Evolutionary conservation across 179 eudicot genomes (phyloP), one percentile per base, ranked within the genome.

Genomic region (Gypsophila paniculata): DNA sequence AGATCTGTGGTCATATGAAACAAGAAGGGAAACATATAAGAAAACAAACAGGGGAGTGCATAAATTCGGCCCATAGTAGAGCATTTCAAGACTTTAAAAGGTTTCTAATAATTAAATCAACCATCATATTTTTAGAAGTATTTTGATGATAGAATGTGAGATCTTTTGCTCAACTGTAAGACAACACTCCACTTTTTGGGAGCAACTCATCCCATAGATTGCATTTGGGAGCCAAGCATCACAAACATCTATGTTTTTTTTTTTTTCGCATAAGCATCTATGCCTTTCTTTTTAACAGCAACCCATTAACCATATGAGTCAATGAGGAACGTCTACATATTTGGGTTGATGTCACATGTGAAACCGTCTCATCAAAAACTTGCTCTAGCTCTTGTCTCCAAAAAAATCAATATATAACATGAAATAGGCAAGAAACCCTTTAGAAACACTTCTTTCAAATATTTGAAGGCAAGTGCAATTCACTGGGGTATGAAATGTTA

Each of bases 1-100:
- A 93, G 77, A 85, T 91, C 98, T 93, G 88, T 70, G 73, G 63
- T 61, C 75, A 69, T 13, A 39, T 61, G 46, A n/a, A 62, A 36
- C 25, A 62, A 62, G 46, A 62, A 36, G n/a, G 17, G 46, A 7
- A 62, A 38, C 48, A 58, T 5, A 6, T 25, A 15, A 60, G 29
- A 34, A 61, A 29, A 17, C n/a, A 29, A 58, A 23, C 15, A 25
- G 44, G 22, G 38, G 36, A 26, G 36, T 34, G 46, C 46, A 7
- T 5, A 8, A 15, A 15, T 62, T 62, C 9, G 23, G 25, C 48
- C 67, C 48, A 8, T n/a, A 62, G 48, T 62, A 36, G 44, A 62
- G 67, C 5, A 39, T 17, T 23, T 34, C 15, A 62, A 36, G 6
- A 17, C 36, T 42, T 17, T 11, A n/a, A 32, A 62, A 17, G 2